A percentile compares a stretch with the other conserved stretches of the same genome.
Conservation (phyloP, 164 flowering plant species). For the Tetrastigma voinierianum region DNA sequence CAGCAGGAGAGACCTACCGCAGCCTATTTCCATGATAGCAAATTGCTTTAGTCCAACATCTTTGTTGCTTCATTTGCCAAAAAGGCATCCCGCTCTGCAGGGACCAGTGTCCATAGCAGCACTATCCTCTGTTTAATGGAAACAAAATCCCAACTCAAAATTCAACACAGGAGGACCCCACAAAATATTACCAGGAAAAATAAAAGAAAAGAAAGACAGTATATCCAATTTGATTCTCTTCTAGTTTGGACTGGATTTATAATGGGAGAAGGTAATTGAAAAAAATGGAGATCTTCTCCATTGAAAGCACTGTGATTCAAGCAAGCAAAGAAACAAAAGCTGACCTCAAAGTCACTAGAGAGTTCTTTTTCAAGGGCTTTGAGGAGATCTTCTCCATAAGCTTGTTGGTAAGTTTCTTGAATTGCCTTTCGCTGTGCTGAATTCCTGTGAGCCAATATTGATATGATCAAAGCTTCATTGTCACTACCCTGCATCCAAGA, state of each 20-base stretch:
- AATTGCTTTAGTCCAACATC: constrained; percentile 29
- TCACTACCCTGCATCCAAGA: constrained; percentile 42
- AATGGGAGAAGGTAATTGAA: no score
- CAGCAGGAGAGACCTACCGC: constrained; percentile 48
- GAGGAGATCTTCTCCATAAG: constrained; percentile 47
- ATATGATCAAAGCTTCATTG: constrained; percentile 45
- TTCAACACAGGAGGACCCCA: neutral
- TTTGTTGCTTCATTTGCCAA: constrained; percentile 58
- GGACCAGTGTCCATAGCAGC: constrained; percentile 58
- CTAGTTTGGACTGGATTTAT: no score
- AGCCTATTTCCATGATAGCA: constrained; percentile 60
- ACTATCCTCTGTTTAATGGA: constrained; percentile 19
- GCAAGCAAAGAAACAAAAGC: neutral
- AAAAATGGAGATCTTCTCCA: no score
- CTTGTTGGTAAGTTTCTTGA: constrained; percentile 26
- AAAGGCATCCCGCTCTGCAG: constrained; percentile 80
- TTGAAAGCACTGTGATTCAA: no score
- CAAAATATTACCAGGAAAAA: neutral
- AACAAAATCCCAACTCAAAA: neutral
- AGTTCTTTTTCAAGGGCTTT: constrained; percentile 37
- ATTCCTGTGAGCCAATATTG: constrained; percentile 50
- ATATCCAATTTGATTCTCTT: no score
- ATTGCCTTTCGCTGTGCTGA: constrained; percentile 45
- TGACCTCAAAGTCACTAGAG: constrained; percentile 46
- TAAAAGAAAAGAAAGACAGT: neutral